A percentile compares a stretch with the other conserved stretches of the same genome.
Evolutionary conservation across 106 monocot genomes (phyloP).

Genomic region (Agapanthus africanus): DNA sequence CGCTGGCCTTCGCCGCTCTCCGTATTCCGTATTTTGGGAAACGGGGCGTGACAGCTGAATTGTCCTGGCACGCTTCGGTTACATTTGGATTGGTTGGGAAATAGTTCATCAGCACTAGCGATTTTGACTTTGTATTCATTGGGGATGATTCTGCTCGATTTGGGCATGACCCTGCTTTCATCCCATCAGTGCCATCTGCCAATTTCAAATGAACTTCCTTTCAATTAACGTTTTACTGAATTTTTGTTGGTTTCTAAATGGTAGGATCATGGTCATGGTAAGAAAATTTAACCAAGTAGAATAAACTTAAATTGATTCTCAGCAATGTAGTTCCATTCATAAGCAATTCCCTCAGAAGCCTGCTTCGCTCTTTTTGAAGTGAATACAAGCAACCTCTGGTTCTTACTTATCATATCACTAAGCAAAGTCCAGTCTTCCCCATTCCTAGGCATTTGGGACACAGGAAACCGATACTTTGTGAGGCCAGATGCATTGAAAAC

Average conservation of each 20-base stretch:
- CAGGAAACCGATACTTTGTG: conserved; percentile 41
- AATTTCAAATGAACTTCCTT: no score
- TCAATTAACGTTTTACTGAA: no score
- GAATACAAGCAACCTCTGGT: conserved; percentile 42
- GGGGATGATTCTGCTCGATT: conserved; percentile 36
- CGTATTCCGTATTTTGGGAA: no score
- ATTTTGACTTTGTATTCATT: conserved; percentile 26
- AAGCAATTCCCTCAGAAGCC: conserved; percentile 45
- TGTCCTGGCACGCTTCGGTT: conserved; percentile 20
- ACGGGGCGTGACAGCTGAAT: no score
- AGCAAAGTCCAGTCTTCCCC: conserved; percentile 42
- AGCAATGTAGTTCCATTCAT: conserved; percentile 36
- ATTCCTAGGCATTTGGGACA: conserved; percentile 35
- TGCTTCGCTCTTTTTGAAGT: conserved; percentile 34
- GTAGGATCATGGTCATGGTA: no score
- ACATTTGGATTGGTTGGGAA: conserved; percentile 26
- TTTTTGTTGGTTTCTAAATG: no score
- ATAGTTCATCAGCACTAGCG: conserved; percentile 50
- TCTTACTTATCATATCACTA: conserved; percentile 39
- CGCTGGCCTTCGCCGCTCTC: no score
- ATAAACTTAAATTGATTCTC: conserved; percentile 45
- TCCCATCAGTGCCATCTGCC: conserved; percentile 47
- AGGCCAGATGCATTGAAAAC: conserved; percentile 36
- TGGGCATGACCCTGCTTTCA: conserved; percentile 27
- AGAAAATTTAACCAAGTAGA: no score